These are phyloP conservation scores for Saccharomycopsis javanensis DNA, from an alignment of 805 yeast species.

Conservation along the genomic window DNA sequence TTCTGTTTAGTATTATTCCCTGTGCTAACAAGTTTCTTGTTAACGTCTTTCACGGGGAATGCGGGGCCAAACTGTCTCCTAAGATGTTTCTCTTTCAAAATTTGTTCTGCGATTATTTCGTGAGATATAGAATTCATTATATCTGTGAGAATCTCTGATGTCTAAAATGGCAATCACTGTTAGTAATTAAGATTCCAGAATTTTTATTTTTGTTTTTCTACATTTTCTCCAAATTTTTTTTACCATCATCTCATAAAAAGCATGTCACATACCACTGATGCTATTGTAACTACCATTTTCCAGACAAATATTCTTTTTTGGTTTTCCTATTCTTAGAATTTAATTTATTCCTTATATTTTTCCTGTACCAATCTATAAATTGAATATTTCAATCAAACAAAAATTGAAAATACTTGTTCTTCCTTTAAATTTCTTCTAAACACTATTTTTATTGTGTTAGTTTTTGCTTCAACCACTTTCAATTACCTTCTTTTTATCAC, in stretches of 20 bases:
- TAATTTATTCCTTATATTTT: too few relatives aligned
- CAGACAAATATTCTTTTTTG: too few relatives aligned
- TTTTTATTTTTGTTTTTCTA: not conserved
- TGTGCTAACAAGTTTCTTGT: slow-evolving; percentile 6
- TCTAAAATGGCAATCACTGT: slow-evolving; percentile 1
- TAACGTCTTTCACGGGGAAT: slow-evolving; percentile 16
- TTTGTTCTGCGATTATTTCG: slow-evolving; percentile 27
- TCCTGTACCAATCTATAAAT: too few relatives aligned
- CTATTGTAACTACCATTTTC: not conserved
- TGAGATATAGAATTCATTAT: slow-evolving; percentile 26
- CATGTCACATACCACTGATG: not conserved
- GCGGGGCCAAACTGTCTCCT: slow-evolving; percentile 27
- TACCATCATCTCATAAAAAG: too few relatives aligned
- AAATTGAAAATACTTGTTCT: too few relatives aligned
- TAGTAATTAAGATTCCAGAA: not conserved
- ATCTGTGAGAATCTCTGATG: slow-evolving; percentile 22
- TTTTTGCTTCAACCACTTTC: too few relatives aligned
- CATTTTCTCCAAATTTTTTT: too few relatives aligned
- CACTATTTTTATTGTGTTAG: too few relatives aligned
- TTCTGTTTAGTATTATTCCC: slow-evolving; percentile 5
- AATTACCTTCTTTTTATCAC: too few relatives aligned
- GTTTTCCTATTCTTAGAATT: too few relatives aligned
- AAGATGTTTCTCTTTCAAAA: slow-evolving; percentile 26
- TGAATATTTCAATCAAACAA: too few relatives aligned
- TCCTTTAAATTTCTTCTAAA: too few relatives aligned